Base-by-base conservation (phyloP, 164 flowering plant species). In the Tetrastigma voinierianum region DNA sequence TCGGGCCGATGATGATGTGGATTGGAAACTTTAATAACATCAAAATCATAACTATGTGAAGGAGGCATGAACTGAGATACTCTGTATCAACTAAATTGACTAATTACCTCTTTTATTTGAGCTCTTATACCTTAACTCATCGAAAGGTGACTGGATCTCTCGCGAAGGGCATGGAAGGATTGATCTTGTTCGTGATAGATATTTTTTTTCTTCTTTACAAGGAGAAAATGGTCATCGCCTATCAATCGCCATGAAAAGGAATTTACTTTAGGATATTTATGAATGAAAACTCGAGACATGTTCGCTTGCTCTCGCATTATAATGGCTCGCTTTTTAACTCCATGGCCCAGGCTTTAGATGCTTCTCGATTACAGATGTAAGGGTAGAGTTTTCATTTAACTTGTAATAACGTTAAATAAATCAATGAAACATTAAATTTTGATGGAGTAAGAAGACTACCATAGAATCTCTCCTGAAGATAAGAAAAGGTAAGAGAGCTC, bases 321-420 rank as follows among this genome's bases (percentile, higher is more conserved):
- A 87, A 95, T 70, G 73, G 84, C 77, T 60, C 81, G 51, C 80
- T 62, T 72, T 71, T 79, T 82, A 73, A 59, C 80, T 87, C 91
- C 89, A 83, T 9, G 91, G 91, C 52, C 90, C 79, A 62, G 82
- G 83, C 70, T 87, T 74, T 44, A 92, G 76, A 81, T 95, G 96
- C 11, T 87, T 86, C 75, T 79, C 85, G 69, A 95, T 72, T 23
- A 87, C 72, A 47, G 92, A 70, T 63, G 56, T 62, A 20, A 95
- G 75, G 48, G 44, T 83, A n/a, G 56, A 57, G 55, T 81, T 80
- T 72, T 92, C 97, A 63, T 77, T 70, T 10, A 92, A 79, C 57
- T 95, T 94, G 88, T 63, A 76, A 70, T 25, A 67, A 49, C 46
- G 67, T 24, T 19, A 71, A 61, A 51, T 53, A n/a, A n/a, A 60